Percentiles rank a stretch among this genome's conserved stretches.
Conservation (phyloP, 1,139 yeast genomes). For the Lodderomyces pseudojiufengensis region DNA sequence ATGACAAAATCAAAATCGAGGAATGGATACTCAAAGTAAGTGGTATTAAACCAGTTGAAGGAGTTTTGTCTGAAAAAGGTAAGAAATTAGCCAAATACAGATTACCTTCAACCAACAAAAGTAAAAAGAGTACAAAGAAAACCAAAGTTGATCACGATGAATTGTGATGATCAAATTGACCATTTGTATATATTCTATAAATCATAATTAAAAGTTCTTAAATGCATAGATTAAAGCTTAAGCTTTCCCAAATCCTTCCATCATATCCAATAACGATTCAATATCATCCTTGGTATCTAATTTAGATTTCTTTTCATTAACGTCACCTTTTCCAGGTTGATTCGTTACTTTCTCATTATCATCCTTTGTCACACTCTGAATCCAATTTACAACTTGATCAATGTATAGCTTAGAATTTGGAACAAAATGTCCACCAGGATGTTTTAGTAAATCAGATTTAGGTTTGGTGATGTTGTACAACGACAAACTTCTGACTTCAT, state of each 20-base stretch:
- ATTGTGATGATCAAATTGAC: constrained; percentile 18
- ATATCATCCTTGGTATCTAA: constrained; percentile 31
- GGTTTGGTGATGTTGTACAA: constrained; percentile 53
- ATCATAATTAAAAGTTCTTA: constrained; percentile 1
- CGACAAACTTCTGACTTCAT: constrained; percentile 62
- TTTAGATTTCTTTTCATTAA: not conserved
- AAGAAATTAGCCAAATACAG: constrained; percentile 31
- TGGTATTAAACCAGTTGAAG: constrained; percentile 33
- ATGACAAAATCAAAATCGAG: constrained; percentile 29
- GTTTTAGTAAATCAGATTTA: constrained; percentile 50
- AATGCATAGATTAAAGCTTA: constrained; percentile 6
- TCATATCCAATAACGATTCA: constrained; percentile 34
- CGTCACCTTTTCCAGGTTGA: too few relatives aligned
- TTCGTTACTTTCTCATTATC: constrained; percentile 8
- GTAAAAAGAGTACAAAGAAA: constrained; percentile 24
- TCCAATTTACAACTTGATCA: constrained; percentile 57
- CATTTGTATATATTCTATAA: not conserved
- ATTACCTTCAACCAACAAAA: constrained; percentile 9
- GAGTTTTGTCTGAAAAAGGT: constrained; percentile 33
- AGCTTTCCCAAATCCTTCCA: constrained; percentile 32
- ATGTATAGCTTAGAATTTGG: constrained; percentile 67
- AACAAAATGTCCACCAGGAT: constrained; percentile 86
- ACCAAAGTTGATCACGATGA: constrained; percentile 31
- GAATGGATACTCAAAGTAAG: constrained; percentile 33
- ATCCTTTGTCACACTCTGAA: constrained; percentile 22